Base-by-base conservation (phyloP, 176 grass and related monocot species). In the Carex scoparia region DNA sequence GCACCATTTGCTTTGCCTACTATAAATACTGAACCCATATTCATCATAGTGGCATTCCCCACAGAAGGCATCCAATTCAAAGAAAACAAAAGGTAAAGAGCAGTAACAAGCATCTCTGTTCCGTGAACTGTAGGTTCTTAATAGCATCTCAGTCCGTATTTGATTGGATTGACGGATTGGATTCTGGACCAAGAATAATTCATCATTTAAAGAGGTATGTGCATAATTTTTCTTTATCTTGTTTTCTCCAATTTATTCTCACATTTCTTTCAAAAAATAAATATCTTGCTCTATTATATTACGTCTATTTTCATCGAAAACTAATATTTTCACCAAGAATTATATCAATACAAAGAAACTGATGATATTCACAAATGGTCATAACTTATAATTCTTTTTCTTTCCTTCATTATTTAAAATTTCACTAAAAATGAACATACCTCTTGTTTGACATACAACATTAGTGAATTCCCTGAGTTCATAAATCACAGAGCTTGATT, bases 1-100 rank as follows among this genome's bases (percentile, higher is more conserved):
- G 32, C 57, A 53, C 51, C 4, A 3, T 31, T 14, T 53, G 5
- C 13, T 7, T 15, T 78, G 74, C 74, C 51, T 78, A 7, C 27
- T 78, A 78, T 78, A 78, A 77, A 77, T 77, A 77, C 73, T 77
- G 49, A 54, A 77, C 72, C n/a, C 46, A 76, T 23, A 51, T 48
- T 55, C 35, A 70, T 70, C 15, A n/a, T 55, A 77, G 46, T 4
- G 1, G 49, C 28, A 56, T 77, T 53, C 73, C 49, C 23, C 48
- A 56, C 51, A 16, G 49, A 56, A 75, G 27, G 28, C 49, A 33
- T 31, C 73, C 55, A 77, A 30, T 77, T 77, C 48, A 55, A 56
- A 56, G 19, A 56, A 49, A 49, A 19, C 4, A 70, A 23, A 11
- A 73, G 48, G n/a, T 27, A 19, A 19, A 49, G 69, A 73, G 38